These are phyloP conservation scores for Penicillium bialowiezense DNA, from an alignment of 495 filamentous ascomycete species.

Conservation along the genomic window DNA sequence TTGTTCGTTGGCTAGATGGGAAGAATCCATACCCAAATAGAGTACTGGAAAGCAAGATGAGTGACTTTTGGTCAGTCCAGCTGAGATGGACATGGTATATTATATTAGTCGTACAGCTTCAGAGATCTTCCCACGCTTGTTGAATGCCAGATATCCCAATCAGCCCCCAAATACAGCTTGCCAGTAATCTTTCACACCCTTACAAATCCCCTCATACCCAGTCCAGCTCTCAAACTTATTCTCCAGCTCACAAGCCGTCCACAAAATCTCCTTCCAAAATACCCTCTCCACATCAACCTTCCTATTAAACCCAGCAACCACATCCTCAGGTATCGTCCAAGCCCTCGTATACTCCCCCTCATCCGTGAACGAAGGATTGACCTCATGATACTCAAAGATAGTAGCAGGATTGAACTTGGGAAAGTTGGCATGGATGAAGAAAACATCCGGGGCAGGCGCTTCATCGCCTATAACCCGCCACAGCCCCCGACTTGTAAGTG, in stretches of 20 bases:
- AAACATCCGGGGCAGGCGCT: slow-evolving; percentile 17
- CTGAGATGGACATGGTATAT: too few relatives aligned
- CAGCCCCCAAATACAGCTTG: slow-evolving; percentile 10
- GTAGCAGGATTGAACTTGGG: slow-evolving; percentile 49
- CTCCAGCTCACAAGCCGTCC: slow-evolving; percentile 47
- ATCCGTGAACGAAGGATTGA: slow-evolving; percentile 33
- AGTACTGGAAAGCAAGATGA: too few relatives aligned
- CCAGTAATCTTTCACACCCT: slow-evolving; percentile 23
- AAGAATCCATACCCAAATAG: too few relatives aligned
- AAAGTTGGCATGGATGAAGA: slow-evolving; percentile 48
- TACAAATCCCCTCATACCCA: slow-evolving; percentile 29
- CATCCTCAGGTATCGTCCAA: slow-evolving; percentile 41
- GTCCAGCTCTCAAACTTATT: slow-evolving; percentile 36
- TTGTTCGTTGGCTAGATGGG: too few relatives aligned
- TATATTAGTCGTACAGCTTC: too few relatives aligned
- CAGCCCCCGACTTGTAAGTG: slow-evolving; percentile 12
- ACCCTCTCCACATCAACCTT: slow-evolving; percentile 45
- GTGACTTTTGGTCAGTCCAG: too few relatives aligned
- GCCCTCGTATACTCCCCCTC: slow-evolving; percentile 39
- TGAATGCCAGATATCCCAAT: too few relatives aligned
- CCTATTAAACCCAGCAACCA: slow-evolving; percentile 31
- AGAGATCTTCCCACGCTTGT: too few relatives aligned
- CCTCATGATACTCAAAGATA: slow-evolving; percentile 32
- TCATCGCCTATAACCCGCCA: slow-evolving; percentile 18
- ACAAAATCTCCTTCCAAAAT: slow-evolving; percentile 49